phyloP scores from a whole-genome alignment of 2,329 filamentous ascomycete species.

The Tolypocladium guangdongense region DNA sequence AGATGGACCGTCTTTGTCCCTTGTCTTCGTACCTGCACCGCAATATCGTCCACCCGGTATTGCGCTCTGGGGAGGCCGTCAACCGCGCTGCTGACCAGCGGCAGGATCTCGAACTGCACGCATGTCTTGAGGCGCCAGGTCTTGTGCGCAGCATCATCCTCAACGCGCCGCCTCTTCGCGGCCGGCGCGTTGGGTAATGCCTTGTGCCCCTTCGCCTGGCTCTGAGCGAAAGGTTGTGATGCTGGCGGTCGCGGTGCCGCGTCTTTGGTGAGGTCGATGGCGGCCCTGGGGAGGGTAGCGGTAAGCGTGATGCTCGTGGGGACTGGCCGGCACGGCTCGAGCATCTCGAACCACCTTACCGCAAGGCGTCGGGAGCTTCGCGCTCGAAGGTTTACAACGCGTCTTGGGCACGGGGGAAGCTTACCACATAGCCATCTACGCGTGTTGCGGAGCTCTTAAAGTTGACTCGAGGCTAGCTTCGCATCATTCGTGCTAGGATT shows the following conservation, averaged over 20 bases:
- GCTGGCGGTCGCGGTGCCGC: slow-evolving; percentile 4
- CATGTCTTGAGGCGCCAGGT: slow-evolving; percentile 11
- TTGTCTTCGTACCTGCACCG: slow-evolving; percentile 16
- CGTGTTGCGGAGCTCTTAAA: not conserved
- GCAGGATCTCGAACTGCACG: slow-evolving; percentile 19
- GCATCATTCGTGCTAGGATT: not conserved
- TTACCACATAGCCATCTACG: not conserved
- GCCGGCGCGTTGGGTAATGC: slow-evolving; percentile 12
- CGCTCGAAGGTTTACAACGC: not conserved
- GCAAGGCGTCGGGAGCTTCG: not conserved
- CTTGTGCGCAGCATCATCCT: slow-evolving; percentile 5
- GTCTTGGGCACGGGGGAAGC: not conserved
- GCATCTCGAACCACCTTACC: not conserved
- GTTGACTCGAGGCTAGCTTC: not conserved
- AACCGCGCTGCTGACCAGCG: slow-evolving; percentile 17
- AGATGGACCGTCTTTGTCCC: not conserved
- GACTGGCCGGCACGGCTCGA: not conserved
- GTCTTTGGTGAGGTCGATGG: slow-evolving; percentile 18
- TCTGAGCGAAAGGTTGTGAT: slow-evolving; percentile 4
- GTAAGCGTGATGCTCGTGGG: slow-evolving; percentile 17
- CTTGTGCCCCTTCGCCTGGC: not conserved
- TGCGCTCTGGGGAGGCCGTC: slow-evolving; percentile 10
- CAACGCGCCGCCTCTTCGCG: slow-evolving; percentile 19
- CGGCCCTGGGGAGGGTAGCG: slow-evolving; percentile 11
- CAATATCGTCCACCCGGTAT: slow-evolving; percentile 17